phyloP scores from a whole-genome alignment of 1,139 yeast species.

The Diutina rugosa region DNA sequence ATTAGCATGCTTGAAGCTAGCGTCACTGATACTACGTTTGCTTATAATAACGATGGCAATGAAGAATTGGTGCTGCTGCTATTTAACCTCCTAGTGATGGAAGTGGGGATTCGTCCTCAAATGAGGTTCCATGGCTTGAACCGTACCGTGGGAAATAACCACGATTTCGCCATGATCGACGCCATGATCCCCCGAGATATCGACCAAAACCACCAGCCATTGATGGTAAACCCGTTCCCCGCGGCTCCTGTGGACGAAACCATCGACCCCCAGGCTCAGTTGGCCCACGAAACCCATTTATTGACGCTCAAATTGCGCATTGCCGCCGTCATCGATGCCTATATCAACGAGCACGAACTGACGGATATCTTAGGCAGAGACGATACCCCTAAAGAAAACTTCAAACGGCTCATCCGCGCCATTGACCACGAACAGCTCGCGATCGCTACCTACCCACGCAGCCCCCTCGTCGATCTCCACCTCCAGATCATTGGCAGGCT shows the following conservation, averaged over 20 bases:
- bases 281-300: constrained; percentile 31
- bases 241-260: constrained; percentile 7
- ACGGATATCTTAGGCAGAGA: constrained; percentile 14
- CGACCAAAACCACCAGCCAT: constrained; percentile 13
- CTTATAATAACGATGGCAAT: constrained; percentile 9
- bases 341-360: constrained; percentile 17
- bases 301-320: constrained; percentile 27
- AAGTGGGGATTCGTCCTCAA: constrained; percentile 26
- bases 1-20: constrained; percentile 28
- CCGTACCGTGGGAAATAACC: constrained; percentile 38
- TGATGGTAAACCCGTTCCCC: constrained; percentile 22
- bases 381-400: constrained; percentile 14
- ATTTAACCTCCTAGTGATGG: constrained; percentile 25
- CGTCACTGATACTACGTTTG: constrained; percentile 19
- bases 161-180: constrained; percentile 21
- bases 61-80: constrained; percentile 18
- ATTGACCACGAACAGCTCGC: constrained; percentile 41
- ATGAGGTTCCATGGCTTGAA: constrained; percentile 40
- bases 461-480: constrained; percentile 25
- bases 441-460: constrained; percentile 35
- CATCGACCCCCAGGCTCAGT: constrained; percentile 4
- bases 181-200: constrained; percentile 16
- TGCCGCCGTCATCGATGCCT: constrained; percentile 30
- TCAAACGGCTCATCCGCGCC: constrained; percentile 30
- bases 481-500: constrained; percentile 29